Conservation (phyloP, 208 protist species). For the Histomonas meleagridis region DNA sequence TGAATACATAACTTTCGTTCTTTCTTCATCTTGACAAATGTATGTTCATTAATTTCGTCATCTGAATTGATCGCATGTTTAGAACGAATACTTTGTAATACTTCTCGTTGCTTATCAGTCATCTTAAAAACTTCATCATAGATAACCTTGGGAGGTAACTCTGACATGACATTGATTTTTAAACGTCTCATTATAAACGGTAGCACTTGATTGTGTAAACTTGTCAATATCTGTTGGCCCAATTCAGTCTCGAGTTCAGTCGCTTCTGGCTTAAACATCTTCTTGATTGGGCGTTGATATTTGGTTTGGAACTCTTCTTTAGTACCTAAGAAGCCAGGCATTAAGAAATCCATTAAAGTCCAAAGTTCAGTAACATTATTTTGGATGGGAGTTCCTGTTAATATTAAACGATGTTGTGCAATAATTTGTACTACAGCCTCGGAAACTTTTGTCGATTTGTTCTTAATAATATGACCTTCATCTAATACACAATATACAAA, state of each 20-base stretch:
- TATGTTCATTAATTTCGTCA: not conserved
- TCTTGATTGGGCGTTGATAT: conserved; percentile 62
- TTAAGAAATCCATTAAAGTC: conserved; percentile 77
- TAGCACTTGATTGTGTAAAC: conserved; percentile 67
- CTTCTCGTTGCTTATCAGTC: not conserved
- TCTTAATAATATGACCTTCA: conserved; percentile 79
- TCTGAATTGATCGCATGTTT: not conserved
- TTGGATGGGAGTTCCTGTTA: conserved; percentile 73
- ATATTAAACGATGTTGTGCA: conserved; percentile 62
- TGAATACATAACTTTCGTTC: not conserved
- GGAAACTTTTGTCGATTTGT: conserved; percentile 60
- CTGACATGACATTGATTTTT: conserved; percentile 65
- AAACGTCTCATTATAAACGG: conserved; percentile 70
- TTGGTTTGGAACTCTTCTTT: conserved; percentile 52
- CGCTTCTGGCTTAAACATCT: conserved; percentile 44
- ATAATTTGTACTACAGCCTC: conserved; percentile 45
- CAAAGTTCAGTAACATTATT: conserved; percentile 74
- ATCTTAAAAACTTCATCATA: not conserved
- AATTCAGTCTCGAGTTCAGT: conserved; percentile 45
- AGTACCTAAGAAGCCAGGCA: conserved; percentile 70
- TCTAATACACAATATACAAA: conserved; percentile 71
- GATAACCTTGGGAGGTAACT: not conserved
- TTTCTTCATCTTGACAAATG: not conserved
- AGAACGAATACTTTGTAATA: not conserved
- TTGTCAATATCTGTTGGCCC: conserved; percentile 56